A percentile compares a stretch with the other conserved stretches of the same genome.
phyloP scores from a whole-genome alignment of 2,329 filamentous ascomycete species.

The Penicillium verrucosum region DNA sequence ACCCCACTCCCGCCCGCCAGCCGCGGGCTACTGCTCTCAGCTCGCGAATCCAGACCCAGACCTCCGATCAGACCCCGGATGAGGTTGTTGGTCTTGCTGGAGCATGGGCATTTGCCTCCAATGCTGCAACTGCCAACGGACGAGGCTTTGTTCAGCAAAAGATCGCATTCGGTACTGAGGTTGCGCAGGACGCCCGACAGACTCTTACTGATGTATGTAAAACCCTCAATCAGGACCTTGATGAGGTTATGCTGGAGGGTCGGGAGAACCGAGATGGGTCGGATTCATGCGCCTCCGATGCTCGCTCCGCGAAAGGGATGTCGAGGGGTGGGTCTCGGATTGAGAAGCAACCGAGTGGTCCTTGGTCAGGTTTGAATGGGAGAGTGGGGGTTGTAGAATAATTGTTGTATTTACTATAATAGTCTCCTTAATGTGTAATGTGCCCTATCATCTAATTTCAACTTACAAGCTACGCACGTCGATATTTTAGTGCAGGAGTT shows the following conservation, averaged over 20 bases:
- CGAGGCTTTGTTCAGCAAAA: constrained; percentile 36
- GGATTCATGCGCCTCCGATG: constrained; percentile 35
- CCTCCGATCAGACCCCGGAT: constrained; percentile 24
- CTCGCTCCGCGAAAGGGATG: constrained; percentile 23
- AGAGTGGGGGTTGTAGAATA: constrained; percentile 27
- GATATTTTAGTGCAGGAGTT: not conserved
- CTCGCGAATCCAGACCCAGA: constrained; percentile 16
- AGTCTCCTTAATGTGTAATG: not conserved
- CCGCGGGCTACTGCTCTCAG: constrained; percentile 30
- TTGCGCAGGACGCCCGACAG: constrained; percentile 28
- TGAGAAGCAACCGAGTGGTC: constrained; percentile 31
- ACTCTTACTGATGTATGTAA: constrained; percentile 33
- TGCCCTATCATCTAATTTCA: not conserved
- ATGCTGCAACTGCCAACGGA: constrained; percentile 31
- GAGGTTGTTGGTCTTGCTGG: constrained; percentile 35
- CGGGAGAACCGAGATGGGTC: constrained; percentile 17
- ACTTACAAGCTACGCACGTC: not conserved
- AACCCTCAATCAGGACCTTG: constrained; percentile 35
- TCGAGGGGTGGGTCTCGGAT: constrained; percentile 17
- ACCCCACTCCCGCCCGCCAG: constrained; percentile 37
- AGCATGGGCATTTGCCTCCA: constrained; percentile 42
- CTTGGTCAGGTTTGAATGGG: constrained; percentile 40
- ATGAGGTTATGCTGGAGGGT: constrained; percentile 19
- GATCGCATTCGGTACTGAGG: constrained; percentile 31
- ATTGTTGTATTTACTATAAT: not conserved